These are phyloP conservation scores for Taxawa tesnikishii DNA, from an alignment of 2,329 filamentous ascomycete species.

Conservation along the genomic window DNA sequence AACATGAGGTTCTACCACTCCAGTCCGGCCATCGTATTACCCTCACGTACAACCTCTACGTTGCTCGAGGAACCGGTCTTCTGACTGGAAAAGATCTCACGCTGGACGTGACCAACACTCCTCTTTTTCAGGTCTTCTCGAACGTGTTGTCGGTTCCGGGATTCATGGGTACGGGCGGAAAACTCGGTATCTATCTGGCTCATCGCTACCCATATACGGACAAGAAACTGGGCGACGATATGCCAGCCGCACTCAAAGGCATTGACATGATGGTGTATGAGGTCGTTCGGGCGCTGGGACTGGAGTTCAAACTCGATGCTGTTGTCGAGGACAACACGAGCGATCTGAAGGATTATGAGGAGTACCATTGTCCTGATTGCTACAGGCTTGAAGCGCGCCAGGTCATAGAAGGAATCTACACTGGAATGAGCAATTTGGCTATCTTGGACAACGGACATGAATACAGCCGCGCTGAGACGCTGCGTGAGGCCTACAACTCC, in stretches of 20 bases:
- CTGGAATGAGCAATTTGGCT: background rate
- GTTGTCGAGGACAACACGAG: background rate
- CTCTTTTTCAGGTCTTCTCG: conserved; percentile 23
- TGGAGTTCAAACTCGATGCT: background rate
- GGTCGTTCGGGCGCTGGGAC: conserved; percentile 6
- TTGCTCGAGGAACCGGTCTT: conserved; percentile 22
- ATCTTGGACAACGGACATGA: background rate
- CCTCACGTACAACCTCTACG: conserved; percentile 48
- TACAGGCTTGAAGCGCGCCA: background rate
- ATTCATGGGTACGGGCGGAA: conserved; percentile 22
- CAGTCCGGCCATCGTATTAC: conserved; percentile 41
- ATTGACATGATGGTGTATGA: conserved; percentile 15
- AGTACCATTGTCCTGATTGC: background rate
- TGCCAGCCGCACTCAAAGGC: conserved; percentile 14
- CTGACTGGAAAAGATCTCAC: conserved; percentile 11
- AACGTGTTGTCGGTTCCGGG: conserved; percentile 16
- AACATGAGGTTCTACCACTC: conserved; percentile 41
- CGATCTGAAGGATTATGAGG: background rate
- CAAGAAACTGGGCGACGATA: conserved; percentile 4
- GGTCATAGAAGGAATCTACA: background rate
- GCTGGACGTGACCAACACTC: conserved; percentile 22
- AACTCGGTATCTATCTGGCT: conserved; percentile 11
- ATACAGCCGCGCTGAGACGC: background rate
- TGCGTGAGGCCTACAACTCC: background rate
- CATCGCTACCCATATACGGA: conserved; percentile 15